Base-by-base conservation (phyloP, 805 yeast species). In the Saturnispora serradocipensis region DNA sequence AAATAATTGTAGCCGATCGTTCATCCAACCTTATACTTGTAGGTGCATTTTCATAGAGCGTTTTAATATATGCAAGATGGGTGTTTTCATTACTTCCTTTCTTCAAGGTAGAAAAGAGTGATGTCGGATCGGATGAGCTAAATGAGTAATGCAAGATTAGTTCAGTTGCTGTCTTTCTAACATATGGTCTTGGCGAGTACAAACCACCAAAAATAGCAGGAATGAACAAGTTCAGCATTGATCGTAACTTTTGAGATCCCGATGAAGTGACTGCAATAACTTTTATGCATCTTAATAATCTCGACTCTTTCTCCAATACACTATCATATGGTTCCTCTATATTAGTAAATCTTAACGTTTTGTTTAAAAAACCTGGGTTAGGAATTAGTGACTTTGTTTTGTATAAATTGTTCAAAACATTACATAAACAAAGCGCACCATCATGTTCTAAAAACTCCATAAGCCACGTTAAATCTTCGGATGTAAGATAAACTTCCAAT, bases 401-500 rank as follows among this genome's bases (percentile, higher is more conserved):
- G 61, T 69, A 66, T 15, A 69, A 53, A 36, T 62, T 66, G 38
- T 60, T 58, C 49, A 93, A 72, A 43, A 86, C 86, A 30, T 86
- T 82, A 30, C 93, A 84, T 53, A 93, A 75, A 0, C 95, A 90
- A 4, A 87, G 80, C 53, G 88, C 96, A 39, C 99, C 99, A 67
- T 91, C 97, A 48, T 81, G 77, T 52, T 80, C 83, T 18, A 93
- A 73, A 61, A 93, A 93, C 24, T 74, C 77, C 53, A 82, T 77
- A 1, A 90, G 96, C 99, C 99, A 93, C 36, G 72, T 77, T 35
- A 68, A 54, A 43, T 67, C 69, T 63, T 91, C 98, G 0, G 98
- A 88, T 56, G 98, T 80, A 43, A 91, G 72, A 45, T 96, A 88
- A 5, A 93, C 96, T 86, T 93, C 88, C 49, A 93, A 74, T 58